A percentile compares a stretch with the other conserved stretches of the same genome.
Conservation (phyloP, 768 basidiomycete genomes). For the Tylopilus plumbeoviolaceoides region DNA sequence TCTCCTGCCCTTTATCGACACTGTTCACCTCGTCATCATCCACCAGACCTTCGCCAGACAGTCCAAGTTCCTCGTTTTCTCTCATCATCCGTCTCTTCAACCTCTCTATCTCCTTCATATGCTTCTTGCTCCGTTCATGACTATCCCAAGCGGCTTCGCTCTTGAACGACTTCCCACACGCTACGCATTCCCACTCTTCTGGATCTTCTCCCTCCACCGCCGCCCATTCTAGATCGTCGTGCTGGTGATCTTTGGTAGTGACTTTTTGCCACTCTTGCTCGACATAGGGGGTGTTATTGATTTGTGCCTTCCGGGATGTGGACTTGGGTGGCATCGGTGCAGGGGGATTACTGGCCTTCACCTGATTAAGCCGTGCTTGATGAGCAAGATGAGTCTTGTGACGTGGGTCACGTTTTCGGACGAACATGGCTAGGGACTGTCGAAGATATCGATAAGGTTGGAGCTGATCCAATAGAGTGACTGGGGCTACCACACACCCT, state of each 20-base stretch:
- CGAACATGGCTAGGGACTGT: slow-evolving; percentile 69
- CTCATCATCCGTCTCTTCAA: slow-evolving; percentile 72
- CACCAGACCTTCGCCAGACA: slow-evolving; percentile 37
- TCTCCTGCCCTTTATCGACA: slow-evolving; percentile 10
- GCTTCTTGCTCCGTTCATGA: slow-evolving; percentile 94
- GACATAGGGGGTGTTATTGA: slow-evolving; percentile 45
- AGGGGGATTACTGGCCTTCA: slow-evolving; percentile 28
- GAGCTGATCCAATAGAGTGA: not conserved
- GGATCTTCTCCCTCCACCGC: slow-evolving; percentile 63
- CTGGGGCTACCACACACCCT: slow-evolving; percentile 49
- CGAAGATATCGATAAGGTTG: not conserved
- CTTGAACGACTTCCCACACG: slow-evolving; percentile 82
- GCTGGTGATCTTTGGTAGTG: slow-evolving; percentile 32
- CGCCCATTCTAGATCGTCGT: slow-evolving; percentile 68
- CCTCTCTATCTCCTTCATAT: slow-evolving; percentile 80
- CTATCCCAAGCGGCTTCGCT: slow-evolving; percentile 95
- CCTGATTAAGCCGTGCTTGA: slow-evolving; percentile 40
- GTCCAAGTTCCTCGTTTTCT: slow-evolving; percentile 65
- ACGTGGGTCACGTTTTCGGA: slow-evolving; percentile 86
- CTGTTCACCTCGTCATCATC: slow-evolving; percentile 17
- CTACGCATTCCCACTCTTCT: slow-evolving; percentile 95
- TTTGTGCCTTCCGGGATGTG: slow-evolving; percentile 26
- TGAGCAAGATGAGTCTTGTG: slow-evolving; percentile 61
- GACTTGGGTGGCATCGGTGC: slow-evolving; percentile 23
- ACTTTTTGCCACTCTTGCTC: slow-evolving; percentile 91